Evolutionary conservation across 208 protist genomes (phyloP).

Genomic region (Trypanosoma mega): DNA sequence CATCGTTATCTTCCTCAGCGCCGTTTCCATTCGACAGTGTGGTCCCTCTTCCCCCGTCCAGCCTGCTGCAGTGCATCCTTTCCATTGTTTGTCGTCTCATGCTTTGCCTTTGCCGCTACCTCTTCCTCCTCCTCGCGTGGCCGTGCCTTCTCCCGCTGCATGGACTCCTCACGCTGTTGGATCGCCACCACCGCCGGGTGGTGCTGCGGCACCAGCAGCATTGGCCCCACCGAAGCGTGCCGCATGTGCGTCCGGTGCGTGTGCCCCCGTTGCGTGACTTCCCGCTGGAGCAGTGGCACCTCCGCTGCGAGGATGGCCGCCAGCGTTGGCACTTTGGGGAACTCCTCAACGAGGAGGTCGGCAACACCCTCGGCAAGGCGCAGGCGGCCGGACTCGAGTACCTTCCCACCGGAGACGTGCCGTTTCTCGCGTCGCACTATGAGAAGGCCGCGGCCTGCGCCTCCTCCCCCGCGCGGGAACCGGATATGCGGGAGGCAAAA

Average conservation of each 20-base stretch:
- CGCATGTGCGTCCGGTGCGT: constrained; percentile 49
- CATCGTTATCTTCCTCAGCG: constrained; percentile 17
- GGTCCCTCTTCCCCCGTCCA: constrained; percentile 58
- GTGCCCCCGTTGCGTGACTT: constrained; percentile 37
- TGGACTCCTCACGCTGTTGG: constrained; percentile 39
- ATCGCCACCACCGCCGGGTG: constrained; percentile 47
- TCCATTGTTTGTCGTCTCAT: constrained; percentile 11
- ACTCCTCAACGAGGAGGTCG: constrained; percentile 49
- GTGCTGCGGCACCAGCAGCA: constrained; percentile 38
- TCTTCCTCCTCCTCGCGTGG: constrained; percentile 35
- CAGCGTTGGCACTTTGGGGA: constrained; percentile 83
- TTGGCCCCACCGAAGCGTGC: constrained; percentile 53
- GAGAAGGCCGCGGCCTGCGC: constrained; percentile 18
- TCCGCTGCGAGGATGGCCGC: constrained; percentile 85
- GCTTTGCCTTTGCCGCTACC: background rate
- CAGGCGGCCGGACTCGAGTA: constrained; percentile 48
- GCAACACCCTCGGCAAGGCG: constrained; percentile 55
- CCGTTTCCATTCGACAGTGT: constrained; percentile 62
- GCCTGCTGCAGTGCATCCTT: constrained; percentile 39
- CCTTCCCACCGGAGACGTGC: constrained; percentile 7
- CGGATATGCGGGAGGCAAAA: constrained; percentile 41
- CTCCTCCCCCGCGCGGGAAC: constrained; percentile 8
- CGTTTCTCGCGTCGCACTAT: constrained; percentile 21
- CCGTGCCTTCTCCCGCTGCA: constrained; percentile 53
- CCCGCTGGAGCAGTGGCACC: constrained; percentile 70